These are phyloP conservation scores for Elsinoe australis DNA, from an alignment of 2,329 filamentous ascomycete species.

Conservation along the genomic window DNA sequence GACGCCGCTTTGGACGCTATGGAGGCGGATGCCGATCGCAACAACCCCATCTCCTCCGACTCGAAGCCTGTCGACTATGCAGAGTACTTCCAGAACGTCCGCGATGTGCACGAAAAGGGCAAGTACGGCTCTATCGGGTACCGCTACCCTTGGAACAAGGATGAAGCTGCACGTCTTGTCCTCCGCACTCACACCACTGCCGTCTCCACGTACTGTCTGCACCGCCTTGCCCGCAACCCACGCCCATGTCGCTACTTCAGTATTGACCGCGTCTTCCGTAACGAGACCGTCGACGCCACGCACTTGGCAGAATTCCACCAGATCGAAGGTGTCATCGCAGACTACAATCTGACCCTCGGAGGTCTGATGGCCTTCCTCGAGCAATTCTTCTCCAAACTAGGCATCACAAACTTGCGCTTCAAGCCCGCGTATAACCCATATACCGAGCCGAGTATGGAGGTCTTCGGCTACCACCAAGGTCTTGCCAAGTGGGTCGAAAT, in stretches of 20 bases:
- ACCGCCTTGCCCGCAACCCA: constrained; percentile 76
- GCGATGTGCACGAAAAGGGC: constrained; percentile 78
- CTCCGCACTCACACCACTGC: constrained; percentile 95
- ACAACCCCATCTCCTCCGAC: constrained; percentile 34
- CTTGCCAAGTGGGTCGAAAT: constrained; percentile 91
- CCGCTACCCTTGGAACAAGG: constrained; percentile 83
- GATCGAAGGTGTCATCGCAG: constrained; percentile 95
- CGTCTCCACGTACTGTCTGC: constrained; percentile 80
- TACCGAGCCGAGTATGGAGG: constrained; percentile 95
- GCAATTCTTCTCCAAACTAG: constrained; percentile 94
- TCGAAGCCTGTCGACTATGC: constrained; percentile 56
- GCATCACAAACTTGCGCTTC: constrained; percentile 78
- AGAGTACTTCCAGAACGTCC: constrained; percentile 80
- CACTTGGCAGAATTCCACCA: constrained; percentile 98
- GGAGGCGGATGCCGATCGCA: constrained; percentile 40
- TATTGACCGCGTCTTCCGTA: constrained; percentile 96
- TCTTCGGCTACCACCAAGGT: constrained; percentile 90
- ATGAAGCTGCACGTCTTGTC: constrained; percentile 79
- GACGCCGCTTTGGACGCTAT: constrained; percentile 43
- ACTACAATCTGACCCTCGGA: constrained; percentile 86
- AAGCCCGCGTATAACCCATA: constrained; percentile 96
- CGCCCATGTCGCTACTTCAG: constrained; percentile 94
- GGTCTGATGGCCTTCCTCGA: constrained; percentile 92
- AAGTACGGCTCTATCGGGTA: constrained; percentile 95
- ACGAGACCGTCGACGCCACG: constrained; percentile 93